Percentiles rank a stretch among this genome's conserved stretches.
Evolutionary conservation across 371 early-diverging fungal genomes (phyloP).

Genomic region (Mucor piriformis): DNA sequence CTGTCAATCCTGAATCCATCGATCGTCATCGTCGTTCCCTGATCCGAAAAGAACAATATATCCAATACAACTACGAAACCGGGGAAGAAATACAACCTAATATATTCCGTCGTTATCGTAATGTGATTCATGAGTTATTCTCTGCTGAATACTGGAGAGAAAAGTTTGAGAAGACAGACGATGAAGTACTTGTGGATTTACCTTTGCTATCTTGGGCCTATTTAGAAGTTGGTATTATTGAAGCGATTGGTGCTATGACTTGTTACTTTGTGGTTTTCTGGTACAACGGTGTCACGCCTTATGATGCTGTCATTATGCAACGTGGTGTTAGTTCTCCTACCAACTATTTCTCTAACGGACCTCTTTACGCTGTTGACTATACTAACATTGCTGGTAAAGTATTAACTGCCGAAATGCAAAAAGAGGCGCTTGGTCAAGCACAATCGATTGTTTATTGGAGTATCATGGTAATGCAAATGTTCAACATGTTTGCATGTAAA

Average conservation of each 20-base stretch:
- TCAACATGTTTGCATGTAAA: slow-evolving; percentile 94
- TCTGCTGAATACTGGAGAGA: slow-evolving; percentile 66
- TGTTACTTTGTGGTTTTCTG: slow-evolving; percentile 78
- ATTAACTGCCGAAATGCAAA: slow-evolving; percentile 54
- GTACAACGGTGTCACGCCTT: slow-evolving; percentile 56
- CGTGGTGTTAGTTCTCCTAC: slow-evolving; percentile 35
- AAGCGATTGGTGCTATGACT: slow-evolving; percentile 71
- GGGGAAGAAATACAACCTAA: slow-evolving; percentile 48
- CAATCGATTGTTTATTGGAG: slow-evolving; percentile 82
- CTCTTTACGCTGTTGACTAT: slow-evolving; percentile 47
- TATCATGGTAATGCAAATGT: slow-evolving; percentile 85
- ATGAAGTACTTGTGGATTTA: slow-evolving; percentile 87
- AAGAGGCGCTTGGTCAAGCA: slow-evolving; percentile 61
- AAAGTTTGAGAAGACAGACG: slow-evolving; percentile 67
- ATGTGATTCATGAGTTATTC: slow-evolving; percentile 49
- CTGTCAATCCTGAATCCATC: slow-evolving; percentile 77
- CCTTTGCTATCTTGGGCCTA: slow-evolving; percentile 85
- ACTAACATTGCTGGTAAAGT: slow-evolving; percentile 37
- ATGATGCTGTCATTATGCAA: slow-evolving; percentile 59
- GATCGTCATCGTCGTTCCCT: slow-evolving; percentile 63
- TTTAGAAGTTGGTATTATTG: slow-evolving; percentile 84
- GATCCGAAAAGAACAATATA: slow-evolving; percentile 49
- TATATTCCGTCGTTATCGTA: slow-evolving; percentile 28
- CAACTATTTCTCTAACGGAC: slow-evolving; percentile 50
- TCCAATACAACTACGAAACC: slow-evolving; percentile 44